Conservation (phyloP, 2,329 filamentous ascomycete genomes). For the Nectriaceae sp. region DNA sequence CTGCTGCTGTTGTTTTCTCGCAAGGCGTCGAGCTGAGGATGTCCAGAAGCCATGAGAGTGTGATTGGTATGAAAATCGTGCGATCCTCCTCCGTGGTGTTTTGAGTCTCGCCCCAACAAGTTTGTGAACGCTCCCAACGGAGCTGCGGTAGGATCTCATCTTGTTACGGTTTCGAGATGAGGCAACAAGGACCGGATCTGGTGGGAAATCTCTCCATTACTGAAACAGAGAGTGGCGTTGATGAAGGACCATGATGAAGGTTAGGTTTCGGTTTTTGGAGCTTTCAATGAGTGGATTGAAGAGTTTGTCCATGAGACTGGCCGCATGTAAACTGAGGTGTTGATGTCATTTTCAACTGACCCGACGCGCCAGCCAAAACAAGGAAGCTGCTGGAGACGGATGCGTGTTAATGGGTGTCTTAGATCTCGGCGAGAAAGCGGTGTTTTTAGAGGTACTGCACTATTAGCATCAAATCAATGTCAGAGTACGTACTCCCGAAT, state of each 20-base stretch:
- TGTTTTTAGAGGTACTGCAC: neutral
- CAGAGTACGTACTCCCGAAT: neutral
- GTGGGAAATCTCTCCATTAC: too few relatives aligned
- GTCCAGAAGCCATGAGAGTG: constrained; percentile 21
- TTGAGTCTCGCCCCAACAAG: constrained; percentile 13
- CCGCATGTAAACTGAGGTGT: too few relatives aligned
- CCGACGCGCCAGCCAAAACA: neutral
- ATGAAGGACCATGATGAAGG: too few relatives aligned
- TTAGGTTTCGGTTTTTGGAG: too few relatives aligned
- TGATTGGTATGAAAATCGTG: constrained; percentile 8
- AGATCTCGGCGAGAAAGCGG: neutral
- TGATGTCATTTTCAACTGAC: constrained; percentile 2
- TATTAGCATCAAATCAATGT: neutral
- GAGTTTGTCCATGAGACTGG: too few relatives aligned
- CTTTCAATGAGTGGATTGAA: neutral
- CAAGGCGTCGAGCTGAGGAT: constrained; percentile 15
- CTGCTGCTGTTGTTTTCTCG: constrained; percentile 22
- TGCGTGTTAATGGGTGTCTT: neutral
- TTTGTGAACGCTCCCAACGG: constrained; percentile 22
- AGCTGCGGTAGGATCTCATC: constrained; percentile 11
- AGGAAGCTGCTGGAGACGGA: neutral
- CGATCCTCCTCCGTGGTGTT: constrained; percentile 17
- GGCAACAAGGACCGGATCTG: too few relatives aligned
- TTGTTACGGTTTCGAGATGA: too few relatives aligned
- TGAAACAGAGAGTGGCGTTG: too few relatives aligned